Percentiles rank a stretch among this genome's conserved stretches.
Evolutionary conservation across 306 rosid species (phyloP).

Genomic region (Sindora glabra): DNA sequence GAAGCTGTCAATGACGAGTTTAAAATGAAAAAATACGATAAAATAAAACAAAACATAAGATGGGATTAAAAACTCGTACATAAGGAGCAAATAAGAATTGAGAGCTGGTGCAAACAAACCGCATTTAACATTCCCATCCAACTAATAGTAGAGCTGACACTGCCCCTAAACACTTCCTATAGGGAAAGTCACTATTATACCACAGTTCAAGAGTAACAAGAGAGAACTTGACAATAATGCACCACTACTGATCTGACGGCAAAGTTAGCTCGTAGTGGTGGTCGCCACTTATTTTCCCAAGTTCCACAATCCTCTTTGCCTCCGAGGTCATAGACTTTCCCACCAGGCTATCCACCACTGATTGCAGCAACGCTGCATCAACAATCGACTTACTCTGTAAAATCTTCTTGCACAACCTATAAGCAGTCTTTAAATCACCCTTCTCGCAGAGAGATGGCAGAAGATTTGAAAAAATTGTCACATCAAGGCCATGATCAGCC

Average conservation of each 20-base stretch:
- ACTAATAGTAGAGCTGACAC: too few relatives aligned
- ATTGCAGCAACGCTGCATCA: conserved; percentile 28
- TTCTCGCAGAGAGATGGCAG: conserved; percentile 39
- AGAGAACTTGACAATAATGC: not conserved
- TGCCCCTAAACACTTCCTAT: too few relatives aligned
- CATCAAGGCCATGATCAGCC: conserved; percentile 13
- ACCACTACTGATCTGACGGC: conserved; percentile 14
- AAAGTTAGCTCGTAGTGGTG: conserved; percentile 23
- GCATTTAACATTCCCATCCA: too few relatives aligned
- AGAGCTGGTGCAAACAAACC: too few relatives aligned
- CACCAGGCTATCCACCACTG: conserved; percentile 31
- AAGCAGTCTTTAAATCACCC: conserved; percentile 34
- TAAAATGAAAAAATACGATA: too few relatives aligned
- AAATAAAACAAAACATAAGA: too few relatives aligned
- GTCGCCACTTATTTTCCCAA: conserved; percentile 21
- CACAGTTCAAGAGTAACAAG: not conserved
- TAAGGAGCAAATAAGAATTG: too few relatives aligned
- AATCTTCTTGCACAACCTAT: conserved; percentile 22
- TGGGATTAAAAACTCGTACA: too few relatives aligned
- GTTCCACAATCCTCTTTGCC: conserved; percentile 29
- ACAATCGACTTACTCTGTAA: conserved; percentile 16
- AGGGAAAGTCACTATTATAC: too few relatives aligned
- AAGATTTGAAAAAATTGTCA: conserved; percentile 22
- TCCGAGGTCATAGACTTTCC: conserved; percentile 27
- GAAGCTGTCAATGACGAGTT: too few relatives aligned